Percentiles rank a stretch among this genome's conserved stretches.
phyloP scores from a whole-genome alignment of 2,329 filamentous ascomycete species.

The Graphilbum fragrans region DNA sequence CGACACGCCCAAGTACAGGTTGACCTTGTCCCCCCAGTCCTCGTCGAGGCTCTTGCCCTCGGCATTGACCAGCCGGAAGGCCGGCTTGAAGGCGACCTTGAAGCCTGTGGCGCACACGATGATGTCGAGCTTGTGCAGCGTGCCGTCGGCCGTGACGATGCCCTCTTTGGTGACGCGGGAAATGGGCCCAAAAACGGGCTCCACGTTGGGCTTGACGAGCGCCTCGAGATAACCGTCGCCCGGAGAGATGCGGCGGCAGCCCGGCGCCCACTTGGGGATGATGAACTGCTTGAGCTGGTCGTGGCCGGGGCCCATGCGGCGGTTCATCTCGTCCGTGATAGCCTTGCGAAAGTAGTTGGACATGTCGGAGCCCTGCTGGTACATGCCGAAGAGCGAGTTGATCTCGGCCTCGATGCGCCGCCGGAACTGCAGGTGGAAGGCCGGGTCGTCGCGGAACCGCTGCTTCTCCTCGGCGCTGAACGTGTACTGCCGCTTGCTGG shows the following conservation, averaged over 20 bases:
- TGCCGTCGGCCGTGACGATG: slow-evolving; percentile 15
- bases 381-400: slow-evolving; percentile 10
- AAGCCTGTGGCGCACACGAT: slow-evolving; percentile 26
- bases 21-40: slow-evolving; percentile 14
- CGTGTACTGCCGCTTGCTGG: slow-evolving; percentile 26
- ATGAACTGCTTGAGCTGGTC: slow-evolving; percentile 27
- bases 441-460: slow-evolving; percentile 6
- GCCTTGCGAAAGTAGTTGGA: slow-evolving; percentile 23
- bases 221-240: slow-evolving; percentile 29
- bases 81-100: slow-evolving; percentile 16
- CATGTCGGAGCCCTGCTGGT: slow-evolving; percentile 24
- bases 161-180: slow-evolving; percentile 21
- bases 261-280: slow-evolving; percentile 32
- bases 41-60: slow-evolving; percentile 7
- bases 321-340: slow-evolving; percentile 29
- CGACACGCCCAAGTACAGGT: slow-evolving; percentile 10
- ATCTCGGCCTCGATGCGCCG: slow-evolving; percentile 8
- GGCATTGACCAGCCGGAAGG: slow-evolving; percentile 16
- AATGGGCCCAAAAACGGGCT: slow-evolving; percentile 26
- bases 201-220: slow-evolving; percentile 30
- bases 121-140: slow-evolving; percentile 15
- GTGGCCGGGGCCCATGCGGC: slow-evolving; percentile 26
- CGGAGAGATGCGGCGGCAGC: slow-evolving; percentile 28
- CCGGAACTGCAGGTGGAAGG: slow-evolving; percentile 7
- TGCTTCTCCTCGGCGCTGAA: slow-evolving; percentile 7